Evolutionary conservation across 495 filamentous ascomycete genomes (phyloP), one percentile per base, ranked within the genome.

Genomic region (Daldinia vernicosa): DNA sequence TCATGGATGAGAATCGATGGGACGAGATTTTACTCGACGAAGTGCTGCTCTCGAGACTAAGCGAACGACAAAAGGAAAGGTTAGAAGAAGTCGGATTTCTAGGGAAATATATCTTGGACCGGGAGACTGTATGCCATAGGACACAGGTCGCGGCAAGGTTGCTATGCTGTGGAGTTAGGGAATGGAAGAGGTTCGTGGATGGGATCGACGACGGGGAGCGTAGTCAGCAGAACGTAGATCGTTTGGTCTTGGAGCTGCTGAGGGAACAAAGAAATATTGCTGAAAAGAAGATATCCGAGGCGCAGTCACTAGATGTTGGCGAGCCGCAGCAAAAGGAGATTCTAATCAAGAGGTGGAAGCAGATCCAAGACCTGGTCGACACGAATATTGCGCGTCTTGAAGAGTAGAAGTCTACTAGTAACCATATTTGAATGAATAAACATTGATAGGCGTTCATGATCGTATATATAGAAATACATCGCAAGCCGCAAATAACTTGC

Each of bases 1-100:
- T 90, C 57, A 84, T 93, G 24, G 84, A 83, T 7, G 71, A 82
- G n/a, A 94, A 94, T 68, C 79, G 80, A 14, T 90, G 84, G 78
- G 93, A 95, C 69, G 85, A 86, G 69, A 75, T 90, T 7, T 82
- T 81, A n/a, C 83, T 95, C 1, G 92, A 95, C 72, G 87, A 91
- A 40, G 84, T 86, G 24, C 77, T 95, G 58, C 79, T 92, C 35
- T 83, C 83, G 27, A 80, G 82, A 28, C 68, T 92, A n/a, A 80
- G 71, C 19, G 47, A 71, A 0, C 69, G 69, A 4, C 83, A 87
- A 51, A 84, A 81, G 60, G 83, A 83, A 28, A 77, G 83, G 22
- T 78, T 93, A 22, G 84, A 86, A 26, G 77, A 84, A 24, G 79
- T 79, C 27, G 88, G 88, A 27, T 93, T 92, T 72, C 80, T 91